Conservation (phyloP, 305 asterid genomes). For the Fraxinus platypoda region DNA sequence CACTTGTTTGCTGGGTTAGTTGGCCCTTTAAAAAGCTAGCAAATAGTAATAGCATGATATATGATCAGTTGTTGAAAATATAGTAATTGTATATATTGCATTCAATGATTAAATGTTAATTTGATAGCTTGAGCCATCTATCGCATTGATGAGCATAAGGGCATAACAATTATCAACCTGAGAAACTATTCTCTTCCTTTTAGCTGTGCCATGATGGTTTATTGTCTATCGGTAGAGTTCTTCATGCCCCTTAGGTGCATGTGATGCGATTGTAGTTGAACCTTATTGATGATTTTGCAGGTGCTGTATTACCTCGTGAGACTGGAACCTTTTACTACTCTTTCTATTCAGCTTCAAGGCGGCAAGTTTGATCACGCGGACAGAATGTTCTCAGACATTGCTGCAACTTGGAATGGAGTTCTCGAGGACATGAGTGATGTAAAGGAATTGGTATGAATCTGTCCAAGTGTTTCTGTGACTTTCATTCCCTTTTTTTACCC, state of each 20-base stretch:
- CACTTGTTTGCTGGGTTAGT: background rate
- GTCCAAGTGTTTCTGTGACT: slow-evolving; percentile 8
- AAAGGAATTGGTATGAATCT: slow-evolving; percentile 77
- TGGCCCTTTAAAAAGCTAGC: slow-evolving; percentile 10
- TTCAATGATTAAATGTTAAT: background rate
- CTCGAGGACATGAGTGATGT: slow-evolving; percentile 99
- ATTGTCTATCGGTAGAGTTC: background rate
- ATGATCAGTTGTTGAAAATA: slow-evolving; percentile 6
- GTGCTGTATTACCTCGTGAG: slow-evolving; percentile 89
- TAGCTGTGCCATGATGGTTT: background rate
- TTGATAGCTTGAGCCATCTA: slow-evolving; percentile 19
- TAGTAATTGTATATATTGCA: slow-evolving; percentile 9
- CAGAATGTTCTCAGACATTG: slow-evolving; percentile 91
- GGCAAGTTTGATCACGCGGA: slow-evolving; percentile 99
- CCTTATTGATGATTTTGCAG: slow-evolving; percentile 36
- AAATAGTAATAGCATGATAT: slow-evolving; percentile 19
- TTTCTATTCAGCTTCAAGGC: slow-evolving; percentile 96
- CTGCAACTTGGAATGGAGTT: slow-evolving; percentile 97
- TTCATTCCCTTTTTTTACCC: background rate
- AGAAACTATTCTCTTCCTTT: slow-evolving; percentile 11
- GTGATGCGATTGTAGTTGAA: slow-evolving; percentile 26
- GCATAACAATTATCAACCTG: slow-evolving; percentile 7
- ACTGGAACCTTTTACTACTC: slow-evolving; percentile 95
- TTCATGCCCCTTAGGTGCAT: slow-evolving; percentile 5
- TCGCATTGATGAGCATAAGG: background rate